These are phyloP conservation scores for Wickerhamomyces mucosus DNA, from an alignment of 805 yeast species.

Conservation along the genomic window DNA sequence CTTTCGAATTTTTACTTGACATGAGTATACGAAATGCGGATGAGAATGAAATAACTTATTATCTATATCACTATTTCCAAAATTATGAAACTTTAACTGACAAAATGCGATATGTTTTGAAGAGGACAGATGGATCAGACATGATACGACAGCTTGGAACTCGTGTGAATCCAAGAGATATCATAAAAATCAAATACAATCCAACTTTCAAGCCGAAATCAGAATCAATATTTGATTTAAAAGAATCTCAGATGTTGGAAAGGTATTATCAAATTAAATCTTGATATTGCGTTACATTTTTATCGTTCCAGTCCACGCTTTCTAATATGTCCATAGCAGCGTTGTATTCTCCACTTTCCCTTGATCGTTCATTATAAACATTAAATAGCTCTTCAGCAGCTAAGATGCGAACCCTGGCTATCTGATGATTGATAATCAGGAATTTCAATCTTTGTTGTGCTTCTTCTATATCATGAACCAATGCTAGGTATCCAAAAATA, in stretches of 20 bases:
- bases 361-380: constrained; percentile 22
- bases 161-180: background rate
- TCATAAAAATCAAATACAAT: too few species aligned
- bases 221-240: background rate
- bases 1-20: constrained; percentile 2
- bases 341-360: constrained; percentile 22
- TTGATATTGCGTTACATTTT: background rate
- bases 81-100: background rate
- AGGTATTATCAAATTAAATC: constrained; percentile 1
- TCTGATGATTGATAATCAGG: constrained; percentile 24
- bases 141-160: background rate
- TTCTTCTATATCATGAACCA: constrained; percentile 9
- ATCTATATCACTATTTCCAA: constrained; percentile 1
- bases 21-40: background rate
- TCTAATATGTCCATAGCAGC: constrained; percentile 7
- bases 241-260: constrained; percentile 1
- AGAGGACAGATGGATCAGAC: background rate
- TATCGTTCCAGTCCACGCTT: constrained; percentile 11
- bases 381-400: constrained; percentile 36
- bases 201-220: background rate
- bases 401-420: constrained; percentile 23
- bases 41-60: constrained; percentile 1
- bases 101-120: background rate
- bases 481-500: constrained; percentile 32
- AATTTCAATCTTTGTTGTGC: constrained; percentile 16